A percentile compares a stretch with the other conserved stretches of the same genome.
phyloP scores from a whole-genome alignment of 2,329 filamentous ascomycete species.

The Penicillium sp. region DNA sequence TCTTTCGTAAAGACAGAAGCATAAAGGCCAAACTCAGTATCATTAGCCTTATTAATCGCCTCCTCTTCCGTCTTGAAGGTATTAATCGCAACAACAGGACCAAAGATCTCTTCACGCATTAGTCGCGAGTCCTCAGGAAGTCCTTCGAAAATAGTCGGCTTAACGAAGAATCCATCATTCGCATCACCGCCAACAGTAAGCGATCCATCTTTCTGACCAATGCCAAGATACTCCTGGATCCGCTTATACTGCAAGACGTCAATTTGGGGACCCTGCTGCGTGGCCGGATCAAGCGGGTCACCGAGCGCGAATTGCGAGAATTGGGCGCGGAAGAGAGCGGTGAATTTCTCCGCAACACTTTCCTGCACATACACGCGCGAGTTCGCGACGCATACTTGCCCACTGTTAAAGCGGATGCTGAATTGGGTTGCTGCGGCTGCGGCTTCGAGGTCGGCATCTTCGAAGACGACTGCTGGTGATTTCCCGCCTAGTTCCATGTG shows the following conservation, averaged over 20 bases:
- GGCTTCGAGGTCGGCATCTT: conserved; percentile 50
- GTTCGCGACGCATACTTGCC: conserved; percentile 65
- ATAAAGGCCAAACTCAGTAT: conserved; percentile 39
- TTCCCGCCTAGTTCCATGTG: conserved; percentile 43
- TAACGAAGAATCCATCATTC: conserved; percentile 81
- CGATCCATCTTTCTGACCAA: conserved; percentile 66
- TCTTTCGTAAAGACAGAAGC: conserved; percentile 37
- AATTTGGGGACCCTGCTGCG: conserved; percentile 85
- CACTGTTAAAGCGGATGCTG: conserved; percentile 60
- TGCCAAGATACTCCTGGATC: conserved; percentile 75
- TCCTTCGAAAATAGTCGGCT: conserved; percentile 81
- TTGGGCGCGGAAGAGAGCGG: conserved; percentile 75
- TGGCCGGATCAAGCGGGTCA: conserved; percentile 75
- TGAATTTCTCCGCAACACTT: conserved; percentile 80
- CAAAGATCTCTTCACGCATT: conserved; percentile 49
- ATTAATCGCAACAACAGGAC: conserved; percentile 48
- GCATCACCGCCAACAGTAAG: conserved; percentile 71
- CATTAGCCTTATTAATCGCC: conserved; percentile 59
- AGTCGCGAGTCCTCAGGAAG: conserved; percentile 54
- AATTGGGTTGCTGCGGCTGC: conserved; percentile 47
- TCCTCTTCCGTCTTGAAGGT: conserved; percentile 57
- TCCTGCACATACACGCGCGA: conserved; percentile 81
- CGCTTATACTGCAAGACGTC: conserved; percentile 81
- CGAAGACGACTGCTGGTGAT: conserved; percentile 39
- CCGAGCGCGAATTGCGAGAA: conserved; percentile 74